Percentiles rank a stretch among this genome's conserved stretches.
phyloP scores from a whole-genome alignment of 306 rosid genomes.

The Castanea mollissima region DNA sequence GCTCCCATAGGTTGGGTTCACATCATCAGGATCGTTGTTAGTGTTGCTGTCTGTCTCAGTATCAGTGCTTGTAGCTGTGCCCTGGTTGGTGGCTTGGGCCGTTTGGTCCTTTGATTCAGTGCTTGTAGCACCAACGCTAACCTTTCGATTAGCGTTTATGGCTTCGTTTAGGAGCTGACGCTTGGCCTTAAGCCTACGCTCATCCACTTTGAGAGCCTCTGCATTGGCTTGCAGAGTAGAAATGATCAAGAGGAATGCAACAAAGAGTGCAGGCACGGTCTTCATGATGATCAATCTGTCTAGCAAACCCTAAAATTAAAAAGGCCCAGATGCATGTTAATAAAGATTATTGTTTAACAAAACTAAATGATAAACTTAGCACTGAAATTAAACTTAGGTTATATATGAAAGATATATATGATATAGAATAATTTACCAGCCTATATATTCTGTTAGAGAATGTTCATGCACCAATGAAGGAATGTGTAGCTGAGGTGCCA shows the following conservation, averaged over 20 bases:
- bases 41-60: not conserved
- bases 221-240: constrained; percentile 1
- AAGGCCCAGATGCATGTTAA: not conserved
- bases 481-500: not conserved
- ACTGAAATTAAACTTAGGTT: not conserved
- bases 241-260: constrained; percentile 3
- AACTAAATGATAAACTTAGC: not conserved
- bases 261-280: not conserved
- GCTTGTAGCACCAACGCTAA: not conserved
- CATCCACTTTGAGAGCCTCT: not conserved
- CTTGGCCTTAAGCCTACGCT: not conserved
- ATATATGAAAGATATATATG: not conserved
- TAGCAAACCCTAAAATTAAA: not conserved
- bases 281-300: not conserved
- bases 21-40: not conserved
- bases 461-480: not conserved
- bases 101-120: not conserved
- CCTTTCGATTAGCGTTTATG: not conserved
- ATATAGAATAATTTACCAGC: not conserved
- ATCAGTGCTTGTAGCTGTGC: not conserved
- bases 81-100: not conserved
- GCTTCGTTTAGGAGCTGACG: not conserved
- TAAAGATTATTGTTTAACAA: not conserved
- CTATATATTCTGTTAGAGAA: not conserved
- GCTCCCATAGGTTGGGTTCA: not conserved